Base-by-base conservation (phyloP, 1,284 basidiomycete genomes). In the Termitomyces sp. region DNA sequence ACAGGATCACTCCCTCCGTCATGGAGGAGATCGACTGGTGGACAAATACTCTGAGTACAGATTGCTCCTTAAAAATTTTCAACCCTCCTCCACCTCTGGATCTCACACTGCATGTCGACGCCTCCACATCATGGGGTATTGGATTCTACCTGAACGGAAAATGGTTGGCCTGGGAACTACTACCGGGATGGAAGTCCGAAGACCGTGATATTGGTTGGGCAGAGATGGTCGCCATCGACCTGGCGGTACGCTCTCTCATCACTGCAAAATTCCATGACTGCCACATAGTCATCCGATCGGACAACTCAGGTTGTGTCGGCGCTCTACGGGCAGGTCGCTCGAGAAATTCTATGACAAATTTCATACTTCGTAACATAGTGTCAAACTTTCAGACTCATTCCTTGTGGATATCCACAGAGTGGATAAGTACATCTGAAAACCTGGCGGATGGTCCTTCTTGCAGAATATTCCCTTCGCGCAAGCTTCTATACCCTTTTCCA, bases 161-260 rank as follows among this genome's bases (percentile, higher is more conserved):
- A 2, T 73, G 69, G 70, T 63, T 72, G 0, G 33, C 46, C 13
- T 48, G 46, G 46, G 3, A 16, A 16, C 18, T 1, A 14, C 5
- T 34, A 13, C 14, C 43, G 0, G 56, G 56, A 2, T 72, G 69
- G 68, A n/a, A n/a, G n/a, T n/a, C n/a, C n/a, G n/a, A n/a, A n/a
- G n/a, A n/a, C n/a, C 46, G 63, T 2, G 64, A 71, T 47, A 75
- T 74, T 39, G 64, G 68, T 2, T 76, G 73, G 73, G 37, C 16
- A 2, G 18, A 38, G 3, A 38, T 19, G 37, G 37, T 38, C 1
- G 37, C 37, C 1, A 38, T 38, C 4, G 16, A 38, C 11, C 18
- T 38, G 8, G 37, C 18, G 0, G 35, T 38, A 2, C 2, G 16
- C 1, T 1, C 18, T 6, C 35, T 38, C 2, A 18, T 38, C 1